These are phyloP conservation scores for Crithidia sp. DNA, from an alignment of 208 protist genomes.

Conservation along the genomic window DNA sequence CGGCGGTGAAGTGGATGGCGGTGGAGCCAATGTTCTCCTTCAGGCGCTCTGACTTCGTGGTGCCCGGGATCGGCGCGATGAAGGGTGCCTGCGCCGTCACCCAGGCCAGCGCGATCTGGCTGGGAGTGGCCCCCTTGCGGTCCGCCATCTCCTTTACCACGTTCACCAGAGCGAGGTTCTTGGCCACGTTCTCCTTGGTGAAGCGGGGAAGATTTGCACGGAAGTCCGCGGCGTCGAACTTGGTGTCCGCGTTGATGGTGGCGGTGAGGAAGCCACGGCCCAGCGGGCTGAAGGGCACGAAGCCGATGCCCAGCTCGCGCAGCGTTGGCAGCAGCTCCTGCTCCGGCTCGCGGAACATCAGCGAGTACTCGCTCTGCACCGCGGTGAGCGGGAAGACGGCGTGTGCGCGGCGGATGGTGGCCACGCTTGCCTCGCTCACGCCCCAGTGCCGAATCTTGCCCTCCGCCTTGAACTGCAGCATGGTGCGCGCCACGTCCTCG, in stretches of 20 bases:
- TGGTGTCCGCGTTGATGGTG: slow-evolving; percentile 12
- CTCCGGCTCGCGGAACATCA: slow-evolving; percentile 33
- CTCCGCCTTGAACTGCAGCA: slow-evolving; percentile 41
- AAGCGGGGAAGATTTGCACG: slow-evolving; percentile 30
- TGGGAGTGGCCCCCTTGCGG: slow-evolving; percentile 23
- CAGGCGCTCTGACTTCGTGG: slow-evolving; percentile 32
- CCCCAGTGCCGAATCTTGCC: slow-evolving; percentile 49
- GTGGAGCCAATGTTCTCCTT: slow-evolving; percentile 28
- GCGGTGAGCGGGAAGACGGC: slow-evolving; percentile 37
- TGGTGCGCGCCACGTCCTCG: slow-evolving; percentile 38
- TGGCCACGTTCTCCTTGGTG: slow-evolving; percentile 9
- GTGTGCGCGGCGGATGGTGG: slow-evolving; percentile 35
- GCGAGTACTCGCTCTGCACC: slow-evolving; percentile 46
- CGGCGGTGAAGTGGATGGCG: slow-evolving; percentile 17
- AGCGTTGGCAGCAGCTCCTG: slow-evolving; percentile 26
- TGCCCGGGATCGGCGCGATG: slow-evolving; percentile 40
- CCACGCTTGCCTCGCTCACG: slow-evolving; percentile 27
- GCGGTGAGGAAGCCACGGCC: slow-evolving; percentile 34
- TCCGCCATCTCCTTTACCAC: slow-evolving; percentile 18
- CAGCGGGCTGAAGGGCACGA: slow-evolving; percentile 41
- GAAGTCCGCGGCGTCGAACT: slow-evolving; percentile 19
- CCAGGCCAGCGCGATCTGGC: slow-evolving; percentile 40
- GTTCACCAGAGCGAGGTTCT: slow-evolving; percentile 15
- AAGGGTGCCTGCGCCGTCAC: slow-evolving; percentile 34
- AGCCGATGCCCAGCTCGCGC: slow-evolving; percentile 40